These are phyloP conservation scores for Leishmania martiniquensis DNA, from an alignment of 208 protist genomes.

Conservation along the genomic window DNA sequence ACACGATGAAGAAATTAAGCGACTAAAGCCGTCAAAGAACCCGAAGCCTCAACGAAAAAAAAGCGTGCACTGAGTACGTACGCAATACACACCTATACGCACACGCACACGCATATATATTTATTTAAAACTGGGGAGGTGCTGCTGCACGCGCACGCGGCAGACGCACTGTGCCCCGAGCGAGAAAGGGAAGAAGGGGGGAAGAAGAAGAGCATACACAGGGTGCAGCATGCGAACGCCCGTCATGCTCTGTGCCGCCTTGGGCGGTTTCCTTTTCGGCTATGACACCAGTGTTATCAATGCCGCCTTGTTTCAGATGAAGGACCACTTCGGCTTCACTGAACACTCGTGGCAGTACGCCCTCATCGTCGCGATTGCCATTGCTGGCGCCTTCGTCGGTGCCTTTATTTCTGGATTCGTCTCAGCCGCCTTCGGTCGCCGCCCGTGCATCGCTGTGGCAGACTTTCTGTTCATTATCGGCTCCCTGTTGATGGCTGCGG, in stretches of 20 bases:
- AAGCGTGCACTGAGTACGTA: background rate
- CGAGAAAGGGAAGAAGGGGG: background rate
- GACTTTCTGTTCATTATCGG: slow-evolving; percentile 86
- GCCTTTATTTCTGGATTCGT: slow-evolving; percentile 76
- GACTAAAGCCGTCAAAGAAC: no score
- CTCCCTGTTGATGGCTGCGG: slow-evolving; percentile 75
- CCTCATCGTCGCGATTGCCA: slow-evolving; percentile 88
- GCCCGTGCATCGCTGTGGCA: slow-evolving; percentile 68
- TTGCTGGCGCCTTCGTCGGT: slow-evolving; percentile 86
- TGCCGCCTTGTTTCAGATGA: slow-evolving; percentile 92
- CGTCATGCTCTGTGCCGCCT: slow-evolving; percentile 83
- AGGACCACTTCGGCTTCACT: slow-evolving; percentile 85
- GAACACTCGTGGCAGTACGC: slow-evolving; percentile 80
- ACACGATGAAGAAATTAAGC: no score
- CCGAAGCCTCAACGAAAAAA: no score
- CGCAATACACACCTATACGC: background rate
- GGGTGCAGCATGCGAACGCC: slow-evolving; percentile 37
- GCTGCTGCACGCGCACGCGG: background rate
- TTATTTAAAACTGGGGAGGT: background rate
- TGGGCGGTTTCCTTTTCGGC: slow-evolving; percentile 93
- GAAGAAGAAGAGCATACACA: background rate
- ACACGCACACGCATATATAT: slow-evolving; percentile 2
- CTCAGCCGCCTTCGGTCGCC: slow-evolving; percentile 72
- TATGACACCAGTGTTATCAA: slow-evolving; percentile 94
- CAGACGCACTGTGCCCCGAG: background rate